These are phyloP conservation scores for Geotrichum siamense DNA, from an alignment of 1,139 yeast species.

Conservation along the genomic window DNA sequence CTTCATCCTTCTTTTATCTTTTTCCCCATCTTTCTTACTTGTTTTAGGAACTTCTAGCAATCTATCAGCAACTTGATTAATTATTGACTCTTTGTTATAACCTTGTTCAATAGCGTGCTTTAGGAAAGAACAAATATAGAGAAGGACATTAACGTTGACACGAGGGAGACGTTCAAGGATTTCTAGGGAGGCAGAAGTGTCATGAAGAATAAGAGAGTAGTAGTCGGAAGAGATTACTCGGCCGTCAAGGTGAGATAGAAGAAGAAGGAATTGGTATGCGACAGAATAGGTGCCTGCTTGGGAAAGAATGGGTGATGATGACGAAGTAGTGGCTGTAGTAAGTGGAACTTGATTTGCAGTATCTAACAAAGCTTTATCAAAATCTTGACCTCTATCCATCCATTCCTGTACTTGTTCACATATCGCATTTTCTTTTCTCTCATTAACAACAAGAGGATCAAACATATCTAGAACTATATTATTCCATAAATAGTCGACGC, in stretches of 20 bases:
- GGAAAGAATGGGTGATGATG: not conserved
- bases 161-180: conserved; percentile 38
- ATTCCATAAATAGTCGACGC: conserved; percentile 35
- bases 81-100: conserved; percentile 10
- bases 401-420: conserved; percentile 32
- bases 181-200: conserved; percentile 15
- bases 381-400: conserved; percentile 33
- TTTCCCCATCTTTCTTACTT: conserved; percentile 6
- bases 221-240: conserved; percentile 38
- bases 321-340: too few relatives aligned
- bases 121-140: conserved; percentile 37
- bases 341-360: conserved; percentile 26
- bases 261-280: conserved; percentile 30
- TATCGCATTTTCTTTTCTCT: conserved; percentile 22
- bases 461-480: conserved; percentile 22
- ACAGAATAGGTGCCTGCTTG: conserved; percentile 30
- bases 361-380: conserved; percentile 32
- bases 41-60: conserved; percentile 5
- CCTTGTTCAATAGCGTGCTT: conserved; percentile 31
- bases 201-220: conserved; percentile 21
- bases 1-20: conserved; percentile 5
- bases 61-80: conserved; percentile 6
- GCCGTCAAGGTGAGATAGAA: conserved; percentile 37
- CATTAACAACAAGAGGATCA: conserved; percentile 11
- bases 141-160: conserved; percentile 38